A percentile compares a stretch with the other conserved stretches of the same genome.
These are phyloP conservation scores for Pseudoneurospora amorphoporcata DNA, from an alignment of 495 filamentous ascomycete genomes.

Conservation along the genomic window DNA sequence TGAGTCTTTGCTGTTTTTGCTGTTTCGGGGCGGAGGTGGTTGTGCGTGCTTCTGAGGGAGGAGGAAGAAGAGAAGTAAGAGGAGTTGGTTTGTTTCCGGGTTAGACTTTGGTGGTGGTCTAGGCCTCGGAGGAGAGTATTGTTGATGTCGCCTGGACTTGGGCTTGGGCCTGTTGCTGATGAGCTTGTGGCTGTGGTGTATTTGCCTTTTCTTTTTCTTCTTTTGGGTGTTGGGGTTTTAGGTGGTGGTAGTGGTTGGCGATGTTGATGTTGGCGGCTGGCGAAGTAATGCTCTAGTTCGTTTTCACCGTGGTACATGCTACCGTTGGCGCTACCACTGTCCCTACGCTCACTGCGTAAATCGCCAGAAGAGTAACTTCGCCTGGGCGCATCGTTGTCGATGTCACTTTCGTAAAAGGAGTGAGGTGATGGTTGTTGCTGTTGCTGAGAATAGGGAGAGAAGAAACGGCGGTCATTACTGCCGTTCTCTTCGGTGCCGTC, in stretches of 20 bases:
- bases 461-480: slow-evolving; percentile 11
- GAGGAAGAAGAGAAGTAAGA: not conserved
- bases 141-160: not conserved
- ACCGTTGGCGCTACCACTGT: not conserved
- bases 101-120: not conserved
- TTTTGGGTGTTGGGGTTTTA: slow-evolving; percentile 2
- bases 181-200: not conserved
- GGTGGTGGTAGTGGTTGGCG: slow-evolving; percentile 14
- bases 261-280: slow-evolving; percentile 21
- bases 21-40: slow-evolving; percentile 8
- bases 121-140: not conserved
- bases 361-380: not conserved
- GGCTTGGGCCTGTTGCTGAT: not conserved
- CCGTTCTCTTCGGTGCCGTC: slow-evolving; percentile 40
- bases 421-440: not conserved
- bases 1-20: not conserved
- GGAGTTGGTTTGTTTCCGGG: not conserved
- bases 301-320: not conserved
- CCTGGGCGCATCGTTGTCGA: slow-evolving; percentile 34
- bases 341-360: not conserved
- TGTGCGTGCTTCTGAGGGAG: not conserved
- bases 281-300: slow-evolving; percentile 12
- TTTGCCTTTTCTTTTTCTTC: not conserved
- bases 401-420: slow-evolving; percentile 32
- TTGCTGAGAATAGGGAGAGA: not conserved